Conservation (phyloP, 2,329 filamentous ascomycete genomes). For the Macrophomina pseudophaseolina region DNA sequence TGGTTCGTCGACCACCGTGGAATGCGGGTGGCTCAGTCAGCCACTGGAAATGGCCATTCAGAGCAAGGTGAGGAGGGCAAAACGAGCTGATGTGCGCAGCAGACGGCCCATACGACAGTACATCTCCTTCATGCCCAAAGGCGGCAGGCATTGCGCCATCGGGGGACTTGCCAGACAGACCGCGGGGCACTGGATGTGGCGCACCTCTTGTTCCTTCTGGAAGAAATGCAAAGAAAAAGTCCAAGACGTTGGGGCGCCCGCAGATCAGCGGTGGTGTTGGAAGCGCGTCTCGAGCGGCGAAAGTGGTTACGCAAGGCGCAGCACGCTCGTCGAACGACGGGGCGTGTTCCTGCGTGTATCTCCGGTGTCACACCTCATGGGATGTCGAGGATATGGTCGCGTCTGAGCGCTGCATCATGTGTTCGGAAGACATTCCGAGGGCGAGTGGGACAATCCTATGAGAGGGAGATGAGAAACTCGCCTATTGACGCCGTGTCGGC, state of each 20-base stretch:
- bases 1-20: background rate
- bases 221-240: background rate
- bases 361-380: conserved; percentile 20
- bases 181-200: background rate
- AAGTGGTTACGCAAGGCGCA: conserved; percentile 14
- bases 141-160: conserved; percentile 14
- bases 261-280: conserved; percentile 1
- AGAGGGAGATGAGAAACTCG: conserved; percentile 20
- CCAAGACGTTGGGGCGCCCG: background rate
- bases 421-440: conserved; percentile 12
- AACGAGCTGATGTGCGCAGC: conserved; percentile 1
- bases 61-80: background rate
- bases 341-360: background rate
- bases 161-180: conserved; percentile 3
- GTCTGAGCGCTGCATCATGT: conserved; percentile 9
- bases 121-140: conserved; percentile 10
- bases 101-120: background rate
- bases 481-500: conserved; percentile 13
- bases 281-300: background rate
- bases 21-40: background rate
- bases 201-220: background rate
- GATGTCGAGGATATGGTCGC: background rate
- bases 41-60: background rate
- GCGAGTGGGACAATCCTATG: background rate
- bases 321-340: background rate